Percentiles rank a stretch among this genome's conserved stretches.
These are phyloP conservation scores for Leptographium flavum DNA, from an alignment of 2,329 filamentous ascomycete genomes.

Conservation along the genomic window DNA sequence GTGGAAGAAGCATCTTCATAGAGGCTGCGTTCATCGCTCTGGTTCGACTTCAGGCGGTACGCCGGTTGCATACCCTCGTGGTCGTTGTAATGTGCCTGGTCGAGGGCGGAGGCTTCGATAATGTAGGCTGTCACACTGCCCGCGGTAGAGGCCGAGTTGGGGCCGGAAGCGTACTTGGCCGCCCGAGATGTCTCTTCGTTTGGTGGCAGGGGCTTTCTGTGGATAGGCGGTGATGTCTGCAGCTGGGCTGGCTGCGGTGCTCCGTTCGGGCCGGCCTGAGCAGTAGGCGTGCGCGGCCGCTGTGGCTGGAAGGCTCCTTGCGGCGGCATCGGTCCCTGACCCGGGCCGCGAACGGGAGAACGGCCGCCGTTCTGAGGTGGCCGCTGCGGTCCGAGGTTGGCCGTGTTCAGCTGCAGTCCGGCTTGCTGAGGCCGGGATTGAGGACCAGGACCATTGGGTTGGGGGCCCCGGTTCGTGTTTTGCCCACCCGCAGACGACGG, in stretches of 20 bases:
- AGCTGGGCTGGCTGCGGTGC: constrained; percentile 1
- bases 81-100: constrained; percentile 7
- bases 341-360: background rate
- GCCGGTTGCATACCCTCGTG: constrained; percentile 9
- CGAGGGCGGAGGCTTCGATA: constrained; percentile 10
- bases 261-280: background rate
- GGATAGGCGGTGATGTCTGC: constrained; percentile 14
- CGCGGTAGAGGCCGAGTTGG: constrained; percentile 11
- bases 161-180: constrained; percentile 7
- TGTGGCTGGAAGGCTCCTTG: constrained; percentile 11
- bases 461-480: no score
- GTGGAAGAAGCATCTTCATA: no score
- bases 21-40: constrained; percentile 27
- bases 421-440: constrained; percentile 1
- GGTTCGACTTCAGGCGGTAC: constrained; percentile 22
- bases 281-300: constrained; percentile 7
- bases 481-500: no score
- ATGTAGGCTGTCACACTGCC: constrained; percentile 10
- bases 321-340: constrained; percentile 3
- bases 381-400: background rate
- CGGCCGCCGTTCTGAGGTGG: background rate
- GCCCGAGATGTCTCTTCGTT: constrained; percentile 13
- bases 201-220: constrained; percentile 18
- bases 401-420: background rate
- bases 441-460: no score